These are phyloP conservation scores for Boletus reticulatus DNA, from an alignment of 768 basidiomycete species.

Conservation along the genomic window DNA sequence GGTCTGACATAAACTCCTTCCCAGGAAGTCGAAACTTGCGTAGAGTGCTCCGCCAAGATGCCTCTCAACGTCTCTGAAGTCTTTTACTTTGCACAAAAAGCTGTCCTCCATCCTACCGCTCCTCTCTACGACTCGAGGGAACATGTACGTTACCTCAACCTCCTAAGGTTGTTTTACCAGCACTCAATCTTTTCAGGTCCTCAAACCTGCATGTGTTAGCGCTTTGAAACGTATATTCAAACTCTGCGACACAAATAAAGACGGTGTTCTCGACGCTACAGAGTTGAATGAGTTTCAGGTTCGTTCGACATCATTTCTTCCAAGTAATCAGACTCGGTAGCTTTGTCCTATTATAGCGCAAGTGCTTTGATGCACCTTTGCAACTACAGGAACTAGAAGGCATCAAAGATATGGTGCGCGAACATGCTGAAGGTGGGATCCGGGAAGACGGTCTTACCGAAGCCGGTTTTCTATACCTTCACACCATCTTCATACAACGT, in stretches of 20 bases:
- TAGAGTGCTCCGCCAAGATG: slow-evolving; percentile 92
- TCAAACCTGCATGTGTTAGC: slow-evolving; percentile 89
- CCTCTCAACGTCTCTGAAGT: slow-evolving; percentile 94
- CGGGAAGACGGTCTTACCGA: slow-evolving; percentile 84
- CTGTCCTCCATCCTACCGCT: slow-evolving; percentile 94
- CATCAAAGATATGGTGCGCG: slow-evolving; percentile 89
- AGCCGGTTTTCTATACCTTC: slow-evolving; percentile 89
- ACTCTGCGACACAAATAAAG: slow-evolving; percentile 92
- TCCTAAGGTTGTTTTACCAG: slow-evolving; percentile 4
- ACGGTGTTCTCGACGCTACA: slow-evolving; percentile 82
- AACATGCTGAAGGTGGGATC: slow-evolving; percentile 73
- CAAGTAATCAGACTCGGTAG: neutral
- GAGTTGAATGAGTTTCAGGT: slow-evolving; percentile 99
- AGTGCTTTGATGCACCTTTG: slow-evolving; percentile 92
- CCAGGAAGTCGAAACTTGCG: slow-evolving; percentile 97
- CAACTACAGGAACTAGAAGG: slow-evolving; percentile 94
- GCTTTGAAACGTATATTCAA: slow-evolving; percentile 95
- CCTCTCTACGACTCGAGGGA: slow-evolving; percentile 96
- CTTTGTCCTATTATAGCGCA: slow-evolving; percentile 51
- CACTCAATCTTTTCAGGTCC: slow-evolving; percentile 48
- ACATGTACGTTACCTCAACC: slow-evolving; percentile 57
- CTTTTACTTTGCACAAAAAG: slow-evolving; percentile 98
- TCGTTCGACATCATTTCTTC: neutral
- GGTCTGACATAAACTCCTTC: slow-evolving; percentile 4
- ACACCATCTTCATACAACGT: slow-evolving; percentile 95